These are phyloP conservation scores for Fraxinus paxiana DNA, from an alignment of 305 asterid genomes.

Conservation along the genomic window DNA sequence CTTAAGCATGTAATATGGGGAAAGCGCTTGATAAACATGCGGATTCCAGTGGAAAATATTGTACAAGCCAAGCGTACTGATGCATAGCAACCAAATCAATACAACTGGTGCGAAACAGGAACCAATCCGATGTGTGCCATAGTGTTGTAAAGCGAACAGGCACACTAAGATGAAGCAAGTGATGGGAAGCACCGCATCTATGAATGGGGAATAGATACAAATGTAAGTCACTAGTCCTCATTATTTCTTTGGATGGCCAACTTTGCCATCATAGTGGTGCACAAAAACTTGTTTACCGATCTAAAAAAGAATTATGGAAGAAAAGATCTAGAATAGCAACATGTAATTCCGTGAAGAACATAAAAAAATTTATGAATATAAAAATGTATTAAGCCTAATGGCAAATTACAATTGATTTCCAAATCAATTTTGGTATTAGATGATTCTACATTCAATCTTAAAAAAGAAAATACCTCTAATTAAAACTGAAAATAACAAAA, in stretches of 20 bases:
- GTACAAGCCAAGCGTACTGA: slow-evolving; percentile 81
- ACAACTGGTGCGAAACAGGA: slow-evolving; percentile 80
- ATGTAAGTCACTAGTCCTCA: not conserved
- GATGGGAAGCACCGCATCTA: slow-evolving; percentile 92
- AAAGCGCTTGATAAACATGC: slow-evolving; percentile 75
- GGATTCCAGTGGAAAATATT: slow-evolving; percentile 83
- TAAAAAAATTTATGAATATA: not conserved
- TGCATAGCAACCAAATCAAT: slow-evolving; percentile 75
- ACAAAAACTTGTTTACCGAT: not conserved
- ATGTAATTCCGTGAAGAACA: not conserved
- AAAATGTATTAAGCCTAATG: not conserved
- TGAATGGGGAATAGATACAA: slow-evolving; percentile 22
- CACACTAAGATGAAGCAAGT: slow-evolving; percentile 90
- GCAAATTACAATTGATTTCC: not conserved
- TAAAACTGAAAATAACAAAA: not conserved
- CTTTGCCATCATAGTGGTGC: not conserved
- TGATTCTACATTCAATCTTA: not conserved
- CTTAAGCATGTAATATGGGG: slow-evolving; percentile 77
- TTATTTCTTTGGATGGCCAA: not conserved
- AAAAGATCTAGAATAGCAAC: not conserved
- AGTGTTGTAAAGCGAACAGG: slow-evolving; percentile 92
- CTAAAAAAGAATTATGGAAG: not conserved
- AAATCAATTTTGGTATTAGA: not conserved
- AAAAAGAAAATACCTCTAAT: not conserved
- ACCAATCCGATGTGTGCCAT: slow-evolving; percentile 87